Percentiles rank a stretch among this genome's conserved stretches.
Evolutionary conservation across 225 moss, liverwort and hornwort species (phyloP).

Genomic region (Physcomitrellopsis africana): DNA sequence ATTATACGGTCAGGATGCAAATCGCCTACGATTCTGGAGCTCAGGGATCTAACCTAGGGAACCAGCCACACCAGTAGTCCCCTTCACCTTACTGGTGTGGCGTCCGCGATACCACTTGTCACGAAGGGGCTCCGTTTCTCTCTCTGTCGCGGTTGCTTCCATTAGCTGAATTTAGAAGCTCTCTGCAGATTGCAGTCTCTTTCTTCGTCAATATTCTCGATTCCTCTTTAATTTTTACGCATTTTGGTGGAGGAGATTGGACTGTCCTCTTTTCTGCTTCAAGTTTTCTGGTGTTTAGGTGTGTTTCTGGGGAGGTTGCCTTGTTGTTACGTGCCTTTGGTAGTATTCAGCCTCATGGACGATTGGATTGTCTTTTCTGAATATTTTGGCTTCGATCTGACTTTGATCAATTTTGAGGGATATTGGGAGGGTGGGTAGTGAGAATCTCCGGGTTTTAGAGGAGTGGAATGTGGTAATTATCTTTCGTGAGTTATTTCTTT

Average conservation of each 20-base stretch:
- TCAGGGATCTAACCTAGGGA: too few species aligned
- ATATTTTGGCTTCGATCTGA: too few species aligned
- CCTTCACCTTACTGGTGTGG: too few species aligned
- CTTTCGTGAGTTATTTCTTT: not conserved
- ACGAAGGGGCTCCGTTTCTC: constrained; percentile 16
- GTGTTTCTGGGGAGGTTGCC: not conserved
- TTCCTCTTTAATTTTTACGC: too few species aligned
- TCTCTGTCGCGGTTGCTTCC: constrained; percentile 19
- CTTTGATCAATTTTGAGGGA: not conserved
- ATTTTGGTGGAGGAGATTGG: not conserved
- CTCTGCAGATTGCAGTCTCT: not conserved
- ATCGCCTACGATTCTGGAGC: too few species aligned
- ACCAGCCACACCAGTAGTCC: too few species aligned
- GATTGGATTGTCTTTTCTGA: not conserved
- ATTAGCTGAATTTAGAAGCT: constrained; percentile 22
- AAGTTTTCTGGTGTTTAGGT: not conserved
- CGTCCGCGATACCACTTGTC: not conserved
- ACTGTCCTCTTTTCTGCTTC: not conserved
- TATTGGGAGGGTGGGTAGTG: not conserved
- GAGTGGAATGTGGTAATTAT: not conserved
- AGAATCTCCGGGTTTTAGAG: constrained; percentile 35
- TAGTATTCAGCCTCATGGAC: not conserved
- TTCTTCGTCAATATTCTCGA: not conserved
- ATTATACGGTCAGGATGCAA: too few species aligned
- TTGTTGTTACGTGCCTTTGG: not conserved